Percentiles rank a stretch among this genome's conserved stretches.
Evolutionary conservation across 129 eudicot species (phyloP).

Genomic region (Kitagawia praeruptora): DNA sequence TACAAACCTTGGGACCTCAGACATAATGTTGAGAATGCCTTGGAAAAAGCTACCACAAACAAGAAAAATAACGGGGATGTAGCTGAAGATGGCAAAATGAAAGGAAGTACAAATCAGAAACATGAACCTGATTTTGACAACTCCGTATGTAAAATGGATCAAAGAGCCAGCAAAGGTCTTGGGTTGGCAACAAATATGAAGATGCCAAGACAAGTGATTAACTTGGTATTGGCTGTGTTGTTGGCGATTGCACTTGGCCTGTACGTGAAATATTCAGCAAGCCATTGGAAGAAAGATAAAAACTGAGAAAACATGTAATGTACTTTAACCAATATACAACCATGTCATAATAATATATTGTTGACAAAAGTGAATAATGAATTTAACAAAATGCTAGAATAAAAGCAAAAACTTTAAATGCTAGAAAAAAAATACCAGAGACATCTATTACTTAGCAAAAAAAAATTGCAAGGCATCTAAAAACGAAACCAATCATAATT

Average conservation of each 20-base stretch:
- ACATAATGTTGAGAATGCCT: background rate
- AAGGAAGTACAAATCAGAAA: background rate
- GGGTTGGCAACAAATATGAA: background rate
- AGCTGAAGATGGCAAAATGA: background rate
- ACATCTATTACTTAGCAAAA: too few species aligned
- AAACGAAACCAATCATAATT: background rate
- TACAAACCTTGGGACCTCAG: background rate
- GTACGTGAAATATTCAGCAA: conserved; percentile 25
- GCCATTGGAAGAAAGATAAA: conserved; percentile 18
- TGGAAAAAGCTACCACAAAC: background rate
- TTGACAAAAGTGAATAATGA: background rate
- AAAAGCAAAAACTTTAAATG: background rate
- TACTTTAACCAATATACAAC: background rate
- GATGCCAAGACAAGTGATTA: conserved; percentile 25
- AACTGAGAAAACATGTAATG: conserved; percentile 1
- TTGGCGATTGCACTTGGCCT: conserved; percentile 41
- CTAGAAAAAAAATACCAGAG: too few species aligned
- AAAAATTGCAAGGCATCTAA: background rate
- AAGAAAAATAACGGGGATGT: background rate
- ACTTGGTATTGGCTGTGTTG: conserved; percentile 20
- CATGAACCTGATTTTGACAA: background rate
- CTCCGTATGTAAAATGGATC: background rate
- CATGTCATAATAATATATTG: background rate
- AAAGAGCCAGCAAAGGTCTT: background rate
- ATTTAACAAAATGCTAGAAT: background rate